These are phyloP conservation scores for Brettanomyces sp. DNA, from an alignment of 805 yeast species.

Conservation along the genomic window DNA sequence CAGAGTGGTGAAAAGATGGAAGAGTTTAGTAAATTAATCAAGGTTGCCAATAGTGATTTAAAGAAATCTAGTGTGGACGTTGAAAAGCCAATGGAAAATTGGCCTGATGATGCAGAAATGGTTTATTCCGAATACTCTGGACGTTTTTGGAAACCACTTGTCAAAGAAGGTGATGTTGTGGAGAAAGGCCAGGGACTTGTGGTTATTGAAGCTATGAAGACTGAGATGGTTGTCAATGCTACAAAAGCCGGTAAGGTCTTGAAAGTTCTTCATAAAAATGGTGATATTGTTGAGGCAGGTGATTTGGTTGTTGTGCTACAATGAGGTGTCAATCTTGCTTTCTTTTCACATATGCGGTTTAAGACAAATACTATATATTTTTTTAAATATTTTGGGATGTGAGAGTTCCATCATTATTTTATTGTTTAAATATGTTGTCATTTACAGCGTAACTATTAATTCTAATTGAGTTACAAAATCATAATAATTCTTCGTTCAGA, in stretches of 20 bases:
- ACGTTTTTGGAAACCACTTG: constrained; percentile 90
- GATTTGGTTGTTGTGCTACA: constrained; percentile 82
- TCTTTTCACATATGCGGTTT: neutral
- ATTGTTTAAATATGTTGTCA: too few species aligned
- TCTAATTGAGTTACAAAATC: neutral
- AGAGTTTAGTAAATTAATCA: constrained; percentile 78
- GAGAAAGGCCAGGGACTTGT: constrained; percentile 69
- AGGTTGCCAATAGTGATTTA: constrained; percentile 68
- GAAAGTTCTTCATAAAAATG: constrained; percentile 69
- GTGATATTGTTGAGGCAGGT: constrained; percentile 96
- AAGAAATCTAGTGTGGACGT: constrained; percentile 38
- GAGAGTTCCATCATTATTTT: too few species aligned
- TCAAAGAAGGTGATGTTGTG: constrained; percentile 68
- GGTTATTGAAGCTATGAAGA: constrained; percentile 96
- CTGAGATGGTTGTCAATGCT: constrained; percentile 85
- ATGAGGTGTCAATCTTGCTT: constrained; percentile 12
- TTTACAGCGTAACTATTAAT: too few species aligned
- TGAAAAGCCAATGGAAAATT: constrained; percentile 40
- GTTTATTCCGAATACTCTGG: constrained; percentile 96
- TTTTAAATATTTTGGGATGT: neutral
- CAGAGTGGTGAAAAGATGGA: constrained; percentile 79
- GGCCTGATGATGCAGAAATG: constrained; percentile 70
- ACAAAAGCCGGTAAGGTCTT: constrained; percentile 62
- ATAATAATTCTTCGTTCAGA: neutral
- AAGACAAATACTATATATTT: neutral